Evolutionary conservation across 768 basidiomycete genomes (phyloP), one percentile per base, ranked within the genome.

Genomic region (Leccinum imitatum): DNA sequence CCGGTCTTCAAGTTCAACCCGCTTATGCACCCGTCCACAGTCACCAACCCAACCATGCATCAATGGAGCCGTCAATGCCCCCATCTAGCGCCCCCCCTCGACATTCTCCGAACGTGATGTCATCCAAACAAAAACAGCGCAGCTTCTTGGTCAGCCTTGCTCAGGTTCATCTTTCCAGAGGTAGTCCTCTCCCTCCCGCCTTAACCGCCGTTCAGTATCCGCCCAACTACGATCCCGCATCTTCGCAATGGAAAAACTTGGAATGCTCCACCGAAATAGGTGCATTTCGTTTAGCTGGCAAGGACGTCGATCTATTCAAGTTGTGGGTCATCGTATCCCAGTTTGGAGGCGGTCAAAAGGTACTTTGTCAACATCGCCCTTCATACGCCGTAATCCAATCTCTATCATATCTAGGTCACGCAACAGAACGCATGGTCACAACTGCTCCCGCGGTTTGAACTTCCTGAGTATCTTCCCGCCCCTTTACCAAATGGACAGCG

Each of bases 291-390:
- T 68, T 93, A 19, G 87, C 85, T 3, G 89, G 88, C 17, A 87
- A 82, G 70, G 90, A 92, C 65, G 75, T 93, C 50, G 87, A 90
- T 69, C 71, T 93, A n/a, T 86, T 88, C 72, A 88, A 80, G 67
- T 74, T 93, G 10, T 93, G 87, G 86, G 79, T 78, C 13, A 61
- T 83, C 46, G 87, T 90, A 50, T 75, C 75, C 59, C 80, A 84
- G 63, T 65, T 75, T 37, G 91, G 92, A 25, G 91, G 91, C 30
- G 77, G 78, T 17, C 71, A 75, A 62, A 83, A 80, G 67, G 91
- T 91, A 75, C 67, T 82, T 56, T 19, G 47, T 66, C 59, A 50
- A 54, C 56, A 25, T 51, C 59, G 54, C 53, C 33, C 58, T 58
- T 64, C 62, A 25, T 60, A 60, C 61, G 48, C 54, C 54, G 33